Evolutionary conservation across 2,329 filamentous ascomycete species (phyloP).

Genomic region (Penicillium sp.): DNA sequence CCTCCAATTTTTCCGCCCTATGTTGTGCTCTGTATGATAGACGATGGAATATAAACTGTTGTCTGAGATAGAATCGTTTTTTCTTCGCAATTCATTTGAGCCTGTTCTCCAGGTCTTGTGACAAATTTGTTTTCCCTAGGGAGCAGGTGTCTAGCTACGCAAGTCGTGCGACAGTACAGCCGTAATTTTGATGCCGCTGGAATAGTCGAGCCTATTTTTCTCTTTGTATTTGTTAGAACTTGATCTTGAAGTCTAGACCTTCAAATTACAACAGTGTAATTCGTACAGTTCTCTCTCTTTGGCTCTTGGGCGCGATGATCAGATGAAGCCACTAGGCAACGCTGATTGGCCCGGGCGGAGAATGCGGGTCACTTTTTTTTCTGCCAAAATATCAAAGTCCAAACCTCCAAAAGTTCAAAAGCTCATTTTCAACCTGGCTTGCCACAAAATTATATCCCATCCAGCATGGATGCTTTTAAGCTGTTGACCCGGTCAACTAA

Average conservation of each 20-base stretch:
- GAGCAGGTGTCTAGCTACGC: neutral
- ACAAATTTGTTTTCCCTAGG: neutral
- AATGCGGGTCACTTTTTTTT: conserved; percentile 34
- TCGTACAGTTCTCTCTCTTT: neutral
- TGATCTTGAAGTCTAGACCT: neutral
- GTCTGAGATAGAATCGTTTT: conserved; percentile 40
- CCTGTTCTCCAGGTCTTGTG: conserved; percentile 1
- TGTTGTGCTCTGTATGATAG: conserved; percentile 52
- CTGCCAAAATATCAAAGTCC: conserved; percentile 25
- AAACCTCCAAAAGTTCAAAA: conserved; percentile 5
- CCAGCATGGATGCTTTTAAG: conserved; percentile 51
- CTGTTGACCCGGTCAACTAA: conserved; percentile 51
- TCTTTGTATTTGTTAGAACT: neutral
- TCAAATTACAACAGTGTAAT: neutral
- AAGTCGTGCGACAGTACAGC: neutral
- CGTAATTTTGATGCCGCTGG: too few relatives aligned
- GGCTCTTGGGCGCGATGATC: conserved; percentile 7
- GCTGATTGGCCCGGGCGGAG: conserved; percentile 41
- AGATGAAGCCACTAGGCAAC: neutral
- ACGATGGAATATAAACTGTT: conserved; percentile 52
- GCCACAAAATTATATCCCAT: conserved; percentile 9
- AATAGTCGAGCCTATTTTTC: neutral
- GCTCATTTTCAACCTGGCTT: conserved; percentile 2
- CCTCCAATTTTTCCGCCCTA: conserved; percentile 34
- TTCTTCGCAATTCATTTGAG: conserved; percentile 23